Conservation (phyloP, 768 basidiomycete species). For the Podaxis mareebaensis region DNA sequence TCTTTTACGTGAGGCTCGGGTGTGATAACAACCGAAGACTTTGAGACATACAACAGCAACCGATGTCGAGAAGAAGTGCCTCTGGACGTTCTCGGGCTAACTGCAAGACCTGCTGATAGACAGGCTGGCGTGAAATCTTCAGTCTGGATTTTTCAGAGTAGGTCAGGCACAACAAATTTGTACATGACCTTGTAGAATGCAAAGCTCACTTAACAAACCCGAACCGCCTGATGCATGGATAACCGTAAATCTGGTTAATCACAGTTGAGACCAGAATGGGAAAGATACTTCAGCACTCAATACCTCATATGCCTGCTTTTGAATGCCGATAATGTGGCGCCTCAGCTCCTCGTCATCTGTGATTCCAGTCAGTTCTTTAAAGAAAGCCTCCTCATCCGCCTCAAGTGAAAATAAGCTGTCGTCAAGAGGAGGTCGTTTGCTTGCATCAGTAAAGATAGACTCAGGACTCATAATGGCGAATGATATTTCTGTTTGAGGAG, state of each 20-base stretch:
- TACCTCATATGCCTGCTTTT: constrained; percentile 34
- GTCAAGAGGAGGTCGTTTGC: constrained; percentile 22
- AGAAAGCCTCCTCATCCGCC: constrained; percentile 31
- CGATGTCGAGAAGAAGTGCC: constrained; percentile 41
- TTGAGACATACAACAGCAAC: constrained; percentile 40
- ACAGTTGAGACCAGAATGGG: constrained; percentile 13
- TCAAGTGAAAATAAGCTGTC: constrained; percentile 27
- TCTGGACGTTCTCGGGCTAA: constrained; percentile 25
- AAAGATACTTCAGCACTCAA: not conserved
- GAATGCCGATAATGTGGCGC: constrained; percentile 36
- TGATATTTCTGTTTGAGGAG: too few species aligned
- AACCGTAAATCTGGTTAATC: constrained; percentile 32
- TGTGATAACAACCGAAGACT: not conserved
- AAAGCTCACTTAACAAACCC: constrained; percentile 31
- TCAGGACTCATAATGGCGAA: not conserved
- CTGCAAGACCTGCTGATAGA: constrained; percentile 30
- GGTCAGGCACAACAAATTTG: not conserved
- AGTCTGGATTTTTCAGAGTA: constrained; percentile 19
- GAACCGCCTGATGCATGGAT: constrained; percentile 39
- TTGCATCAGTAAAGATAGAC: not conserved
- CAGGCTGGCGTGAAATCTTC: constrained; percentile 35
- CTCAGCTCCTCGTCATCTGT: constrained; percentile 36
- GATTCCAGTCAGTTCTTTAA: constrained; percentile 37
- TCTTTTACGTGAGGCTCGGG: not conserved
- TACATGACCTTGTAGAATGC: too few species aligned